Conservation (phyloP, 176 grass and related monocot genomes). For the Triticum timopheevii region DNA sequence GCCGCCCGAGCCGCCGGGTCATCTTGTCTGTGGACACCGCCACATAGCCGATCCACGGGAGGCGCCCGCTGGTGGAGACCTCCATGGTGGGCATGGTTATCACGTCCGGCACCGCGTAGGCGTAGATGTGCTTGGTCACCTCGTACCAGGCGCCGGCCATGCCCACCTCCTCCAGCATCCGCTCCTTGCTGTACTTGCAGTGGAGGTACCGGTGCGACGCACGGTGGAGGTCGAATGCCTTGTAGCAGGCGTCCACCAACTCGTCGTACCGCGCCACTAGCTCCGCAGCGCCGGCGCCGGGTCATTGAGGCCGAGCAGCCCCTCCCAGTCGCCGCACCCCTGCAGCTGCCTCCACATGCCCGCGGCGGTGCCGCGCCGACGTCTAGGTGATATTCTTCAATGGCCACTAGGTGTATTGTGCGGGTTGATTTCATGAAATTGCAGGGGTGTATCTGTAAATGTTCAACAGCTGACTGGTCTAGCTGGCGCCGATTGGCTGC, state of each 20-base stretch:
- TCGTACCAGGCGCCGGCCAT: slow-evolving; percentile 50
- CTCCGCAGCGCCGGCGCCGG: slow-evolving; percentile 34
- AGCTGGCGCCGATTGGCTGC: too few relatives aligned
- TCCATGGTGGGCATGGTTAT: slow-evolving; percentile 39
- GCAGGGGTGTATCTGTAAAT: too few relatives aligned
- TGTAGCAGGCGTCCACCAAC: slow-evolving; percentile 67
- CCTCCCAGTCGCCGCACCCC: slow-evolving; percentile 55
- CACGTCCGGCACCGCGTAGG: slow-evolving; percentile 37
- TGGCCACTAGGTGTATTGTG: too few relatives aligned
- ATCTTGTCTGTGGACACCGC: slow-evolving; percentile 56
- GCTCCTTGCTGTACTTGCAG: slow-evolving; percentile 50
- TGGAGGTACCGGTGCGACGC: slow-evolving; percentile 49
- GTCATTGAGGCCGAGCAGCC: slow-evolving; percentile 30
- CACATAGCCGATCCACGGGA: slow-evolving; percentile 68
- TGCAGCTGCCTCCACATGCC: slow-evolving; percentile 64
- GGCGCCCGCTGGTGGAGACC: slow-evolving; percentile 27
- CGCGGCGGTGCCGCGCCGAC: slow-evolving; percentile 13
- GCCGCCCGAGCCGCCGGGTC: slow-evolving; percentile 44
- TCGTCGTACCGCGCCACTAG: slow-evolving; percentile 63
- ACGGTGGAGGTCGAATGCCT: slow-evolving; percentile 57
- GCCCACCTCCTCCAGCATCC: slow-evolving; percentile 54
- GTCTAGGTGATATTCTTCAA: too few relatives aligned
- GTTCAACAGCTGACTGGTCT: too few relatives aligned
- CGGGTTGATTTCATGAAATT: too few relatives aligned
- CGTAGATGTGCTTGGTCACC: slow-evolving; percentile 61